Percentiles rank a stretch among this genome's conserved stretches.
These are phyloP conservation scores for Hsuehochloa calcarea DNA, from an alignment of 176 grass and related monocot genomes.

Conservation along the genomic window DNA sequence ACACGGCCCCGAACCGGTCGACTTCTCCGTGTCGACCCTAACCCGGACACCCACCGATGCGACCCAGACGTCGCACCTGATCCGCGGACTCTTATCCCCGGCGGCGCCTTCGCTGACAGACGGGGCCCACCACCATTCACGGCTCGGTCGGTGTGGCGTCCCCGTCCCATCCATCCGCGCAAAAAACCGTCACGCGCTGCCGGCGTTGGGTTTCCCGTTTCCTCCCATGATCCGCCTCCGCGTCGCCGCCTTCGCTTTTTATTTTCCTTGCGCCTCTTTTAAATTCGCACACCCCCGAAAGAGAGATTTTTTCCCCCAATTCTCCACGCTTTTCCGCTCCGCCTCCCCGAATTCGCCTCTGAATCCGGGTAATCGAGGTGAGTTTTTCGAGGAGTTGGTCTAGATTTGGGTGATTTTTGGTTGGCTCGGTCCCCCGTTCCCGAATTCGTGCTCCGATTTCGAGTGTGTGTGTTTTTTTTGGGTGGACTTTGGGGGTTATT, in stretches of 20 bases:
- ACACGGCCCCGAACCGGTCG: neutral
- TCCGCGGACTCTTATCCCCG: neutral
- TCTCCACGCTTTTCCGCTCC: neutral
- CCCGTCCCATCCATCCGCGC: neutral
- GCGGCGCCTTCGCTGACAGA: neutral
- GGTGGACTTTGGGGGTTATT: neutral
- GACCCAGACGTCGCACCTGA: neutral
- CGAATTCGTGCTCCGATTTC: neutral
- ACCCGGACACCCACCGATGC: neutral
- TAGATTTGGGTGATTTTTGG: neutral
- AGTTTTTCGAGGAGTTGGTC: neutral
- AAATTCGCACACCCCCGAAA: neutral
- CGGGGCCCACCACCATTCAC: neutral
- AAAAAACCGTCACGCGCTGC: neutral
- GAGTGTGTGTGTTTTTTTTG: neutral
- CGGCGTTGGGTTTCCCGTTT: too few species aligned
- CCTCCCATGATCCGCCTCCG: neutral
- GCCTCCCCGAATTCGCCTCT: neutral
- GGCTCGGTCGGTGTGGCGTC: neutral
- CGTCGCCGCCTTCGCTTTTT: slow-evolving; percentile 5
- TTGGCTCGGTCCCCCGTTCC: neutral
- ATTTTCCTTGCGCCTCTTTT: neutral
- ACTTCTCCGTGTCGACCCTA: neutral
- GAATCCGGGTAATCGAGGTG: slow-evolving; percentile 23
- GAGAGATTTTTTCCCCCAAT: neutral